Conservation (phyloP, 1,284 basidiomycete genomes). For the Naganishia albida region DNA sequence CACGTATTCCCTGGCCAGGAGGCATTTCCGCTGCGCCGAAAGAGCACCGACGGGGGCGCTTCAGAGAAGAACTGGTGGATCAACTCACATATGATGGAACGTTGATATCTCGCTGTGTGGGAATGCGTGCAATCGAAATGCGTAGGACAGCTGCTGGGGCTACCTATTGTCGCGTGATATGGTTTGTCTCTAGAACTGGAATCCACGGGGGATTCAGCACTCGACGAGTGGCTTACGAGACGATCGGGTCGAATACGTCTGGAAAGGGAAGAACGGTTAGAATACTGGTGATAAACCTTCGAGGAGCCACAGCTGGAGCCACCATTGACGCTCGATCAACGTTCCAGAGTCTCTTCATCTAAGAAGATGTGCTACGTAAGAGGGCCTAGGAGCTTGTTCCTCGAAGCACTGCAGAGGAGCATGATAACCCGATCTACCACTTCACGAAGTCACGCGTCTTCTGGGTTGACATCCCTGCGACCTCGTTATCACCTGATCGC, state of each 20-base stretch:
- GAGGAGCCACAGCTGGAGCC: neutral
- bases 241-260: neutral
- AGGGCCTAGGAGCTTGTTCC: no score
- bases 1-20: neutral
- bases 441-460: no score
- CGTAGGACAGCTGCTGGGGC: no score
- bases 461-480: no score
- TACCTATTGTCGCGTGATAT: no score
- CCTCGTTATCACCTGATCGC: no score
- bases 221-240: neutral
- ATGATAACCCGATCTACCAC: no score
- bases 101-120: no score
- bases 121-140: no score
- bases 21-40: conserved; percentile 7
- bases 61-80: neutral
- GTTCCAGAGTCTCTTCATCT: neutral
- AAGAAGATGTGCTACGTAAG: neutral
- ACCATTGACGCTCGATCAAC: neutral
- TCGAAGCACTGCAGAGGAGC: no score
- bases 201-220: neutral
- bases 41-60: neutral
- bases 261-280: neutral
- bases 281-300: neutral
- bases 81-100: no score
- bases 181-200: no score